Percentiles rank a stretch among this genome's conserved stretches.
phyloP scores from a whole-genome alignment of 129 eudicot species.

The Flaveria trinervia region DNA sequence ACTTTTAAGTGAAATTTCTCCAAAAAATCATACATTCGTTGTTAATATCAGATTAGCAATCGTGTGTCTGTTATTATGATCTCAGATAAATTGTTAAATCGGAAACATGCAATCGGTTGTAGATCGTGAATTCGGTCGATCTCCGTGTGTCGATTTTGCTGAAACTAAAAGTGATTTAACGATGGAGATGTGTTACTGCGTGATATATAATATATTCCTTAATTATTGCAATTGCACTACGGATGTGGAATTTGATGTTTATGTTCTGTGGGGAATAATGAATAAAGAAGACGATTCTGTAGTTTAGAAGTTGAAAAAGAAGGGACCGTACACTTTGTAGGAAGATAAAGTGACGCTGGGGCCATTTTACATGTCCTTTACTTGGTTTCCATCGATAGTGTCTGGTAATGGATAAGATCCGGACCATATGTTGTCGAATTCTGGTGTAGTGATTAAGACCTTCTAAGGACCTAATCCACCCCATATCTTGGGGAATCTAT shows the following conservation, averaged over 20 bases:
- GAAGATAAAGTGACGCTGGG: constrained; percentile 24
- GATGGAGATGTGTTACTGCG: constrained; percentile 5
- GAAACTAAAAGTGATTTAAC: not conserved
- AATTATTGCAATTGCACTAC: not conserved
- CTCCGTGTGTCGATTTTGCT: not conserved
- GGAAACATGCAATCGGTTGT: not conserved
- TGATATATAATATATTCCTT: constrained; percentile 2
- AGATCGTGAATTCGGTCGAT: constrained; percentile 8
- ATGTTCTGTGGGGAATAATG: not conserved
- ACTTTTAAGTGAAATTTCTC: too few relatives aligned
- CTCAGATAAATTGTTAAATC: not conserved
- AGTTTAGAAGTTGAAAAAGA: constrained; percentile 8
- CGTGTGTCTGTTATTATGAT: too few relatives aligned
- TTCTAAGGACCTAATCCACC: not conserved
- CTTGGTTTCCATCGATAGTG: constrained; percentile 27
- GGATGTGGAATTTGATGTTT: not conserved
- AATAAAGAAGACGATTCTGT: constrained; percentile 11
- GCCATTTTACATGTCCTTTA: constrained; percentile 23
- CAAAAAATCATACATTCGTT: too few relatives aligned
- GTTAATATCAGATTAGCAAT: too few relatives aligned
- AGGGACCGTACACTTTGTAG: constrained; percentile 27
- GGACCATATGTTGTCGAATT: constrained; percentile 24
- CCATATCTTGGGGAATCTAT: constrained; percentile 8
- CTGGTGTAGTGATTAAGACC: constrained; percentile 26
- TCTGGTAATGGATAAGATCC: constrained; percentile 29